Evolutionary conservation across 1,284 basidiomycete species (phyloP).

Genomic region (Ganoderma lucidum): DNA sequence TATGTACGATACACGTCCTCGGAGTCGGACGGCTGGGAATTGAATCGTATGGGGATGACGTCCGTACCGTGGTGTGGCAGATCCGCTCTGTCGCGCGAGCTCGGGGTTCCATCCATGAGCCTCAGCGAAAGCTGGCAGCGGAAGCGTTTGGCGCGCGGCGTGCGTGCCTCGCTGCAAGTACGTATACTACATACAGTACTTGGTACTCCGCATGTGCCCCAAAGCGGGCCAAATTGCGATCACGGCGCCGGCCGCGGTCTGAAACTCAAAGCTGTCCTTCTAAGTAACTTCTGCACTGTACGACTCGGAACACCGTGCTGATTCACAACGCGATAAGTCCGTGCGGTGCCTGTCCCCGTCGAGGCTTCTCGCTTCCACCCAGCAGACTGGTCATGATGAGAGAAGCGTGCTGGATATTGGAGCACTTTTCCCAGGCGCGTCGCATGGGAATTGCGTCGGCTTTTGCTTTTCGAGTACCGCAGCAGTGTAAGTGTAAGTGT

Average conservation of each 20-base stretch:
- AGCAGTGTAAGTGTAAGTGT: too few relatives aligned
- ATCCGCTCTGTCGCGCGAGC: not conserved
- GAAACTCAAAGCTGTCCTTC: not conserved
- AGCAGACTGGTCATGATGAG: not conserved
- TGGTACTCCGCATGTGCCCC: not conserved
- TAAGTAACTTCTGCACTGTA: not conserved
- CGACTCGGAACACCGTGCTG: not conserved
- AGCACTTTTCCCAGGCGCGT: not conserved
- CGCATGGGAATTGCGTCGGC: not conserved
- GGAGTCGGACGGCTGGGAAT: not conserved
- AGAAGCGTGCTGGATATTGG: not conserved
- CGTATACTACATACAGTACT: too few relatives aligned
- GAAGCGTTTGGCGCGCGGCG: not conserved
- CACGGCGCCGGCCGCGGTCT: too few relatives aligned
- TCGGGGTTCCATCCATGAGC: too few relatives aligned
- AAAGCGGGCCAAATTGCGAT: not conserved
- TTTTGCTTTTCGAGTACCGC: too few relatives aligned
- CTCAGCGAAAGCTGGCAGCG: too few relatives aligned
- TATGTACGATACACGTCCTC: not conserved
- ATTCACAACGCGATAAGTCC: not conserved
- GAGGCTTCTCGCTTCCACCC: not conserved
- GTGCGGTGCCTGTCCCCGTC: not conserved
- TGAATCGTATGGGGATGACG: not conserved
- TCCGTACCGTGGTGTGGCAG: not conserved
- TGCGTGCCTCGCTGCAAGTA: not conserved